Percentiles rank a stretch among this genome's conserved stretches.
Evolutionary conservation across 78 protist species (phyloP).

Genomic region (Cavenderia fasciculata): DNA sequence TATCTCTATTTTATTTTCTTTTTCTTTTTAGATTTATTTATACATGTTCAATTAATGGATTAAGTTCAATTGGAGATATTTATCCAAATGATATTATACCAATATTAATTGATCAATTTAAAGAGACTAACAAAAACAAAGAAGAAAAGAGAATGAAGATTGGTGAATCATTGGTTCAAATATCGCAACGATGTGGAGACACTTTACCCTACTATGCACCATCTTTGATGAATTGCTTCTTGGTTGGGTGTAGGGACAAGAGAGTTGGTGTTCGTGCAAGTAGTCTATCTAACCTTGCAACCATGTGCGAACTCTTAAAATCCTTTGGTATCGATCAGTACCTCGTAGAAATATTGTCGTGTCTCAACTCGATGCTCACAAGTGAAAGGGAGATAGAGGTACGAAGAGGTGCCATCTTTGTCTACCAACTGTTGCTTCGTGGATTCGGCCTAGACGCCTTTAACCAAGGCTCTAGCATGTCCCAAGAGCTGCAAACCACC

Average conservation of each 20-base stretch:
- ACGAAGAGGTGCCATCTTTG: constrained; percentile 72
- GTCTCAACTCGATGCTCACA: constrained; percentile 1
- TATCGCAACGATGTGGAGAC: constrained; percentile 83
- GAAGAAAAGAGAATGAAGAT: constrained; percentile 75
- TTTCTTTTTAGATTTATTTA: constrained; percentile 70
- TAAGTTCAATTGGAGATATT: constrained; percentile 78
- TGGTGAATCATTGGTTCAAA: constrained; percentile 72
- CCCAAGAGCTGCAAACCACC: constrained; percentile 3
- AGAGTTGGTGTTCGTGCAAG: constrained; percentile 61
- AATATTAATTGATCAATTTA: constrained; percentile 5
- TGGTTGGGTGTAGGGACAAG: constrained; percentile 12
- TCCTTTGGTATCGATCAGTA: constrained; percentile 46
- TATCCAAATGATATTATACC: constrained; percentile 57
- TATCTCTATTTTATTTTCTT: too few species aligned
- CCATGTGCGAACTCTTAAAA: constrained; percentile 43
- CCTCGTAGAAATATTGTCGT: constrained; percentile 54
- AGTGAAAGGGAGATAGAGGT: constrained; percentile 28
- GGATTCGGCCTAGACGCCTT: constrained; percentile 67
- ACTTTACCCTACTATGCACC: constrained; percentile 34
- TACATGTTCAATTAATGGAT: constrained; percentile 67
- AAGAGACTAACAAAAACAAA: background rate
- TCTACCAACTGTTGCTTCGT: constrained; percentile 20
- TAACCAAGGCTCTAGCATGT: constrained; percentile 24
- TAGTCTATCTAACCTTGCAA: constrained; percentile 69
- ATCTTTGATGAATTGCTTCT: constrained; percentile 25